Conservation (phyloP, 1,284 basidiomycete species). For the Phellinidium pouzarii region DNA sequence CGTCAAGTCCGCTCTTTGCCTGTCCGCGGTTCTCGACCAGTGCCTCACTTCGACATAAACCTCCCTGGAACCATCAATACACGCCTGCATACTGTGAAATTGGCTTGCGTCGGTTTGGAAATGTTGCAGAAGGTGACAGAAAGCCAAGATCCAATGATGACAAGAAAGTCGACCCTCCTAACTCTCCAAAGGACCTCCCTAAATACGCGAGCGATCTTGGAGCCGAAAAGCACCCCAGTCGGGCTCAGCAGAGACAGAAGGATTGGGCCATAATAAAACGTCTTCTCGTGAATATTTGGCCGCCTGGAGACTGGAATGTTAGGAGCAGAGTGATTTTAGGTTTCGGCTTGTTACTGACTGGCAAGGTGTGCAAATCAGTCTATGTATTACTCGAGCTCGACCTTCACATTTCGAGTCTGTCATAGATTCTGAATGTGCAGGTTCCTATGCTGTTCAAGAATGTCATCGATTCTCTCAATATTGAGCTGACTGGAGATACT, state of each 20-base stretch:
- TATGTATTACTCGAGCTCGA: neutral
- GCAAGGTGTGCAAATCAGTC: constrained; percentile 58
- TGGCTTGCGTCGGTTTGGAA: neutral
- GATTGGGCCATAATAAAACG: constrained; percentile 65
- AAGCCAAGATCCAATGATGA: neutral
- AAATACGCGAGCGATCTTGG: constrained; percentile 15
- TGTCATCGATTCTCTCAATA: constrained; percentile 85
- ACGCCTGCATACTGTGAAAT: neutral
- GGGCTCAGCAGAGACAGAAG: constrained; percentile 50
- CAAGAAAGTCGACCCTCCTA: neutral
- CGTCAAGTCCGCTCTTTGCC: neutral
- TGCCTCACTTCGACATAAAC: neutral
- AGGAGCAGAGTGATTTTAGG: constrained; percentile 79
- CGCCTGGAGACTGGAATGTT: constrained; percentile 68
- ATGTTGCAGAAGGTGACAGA: neutral
- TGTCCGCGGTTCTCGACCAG: neutral
- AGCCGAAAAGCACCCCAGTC: constrained; percentile 18
- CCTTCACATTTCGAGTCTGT: neutral
- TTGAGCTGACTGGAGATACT: constrained; percentile 70
- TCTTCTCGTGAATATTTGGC: constrained; percentile 68
- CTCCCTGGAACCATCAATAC: neutral
- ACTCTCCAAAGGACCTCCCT: neutral
- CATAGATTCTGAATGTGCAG: constrained; percentile 87
- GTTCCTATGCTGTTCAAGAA: constrained; percentile 94
- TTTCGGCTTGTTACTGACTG: constrained; percentile 73